A percentile compares a stretch with the other conserved stretches of the same genome.
Conservation (phyloP, 2,329 filamentous ascomycete genomes). For the Dissoconium aciculare region DNA sequence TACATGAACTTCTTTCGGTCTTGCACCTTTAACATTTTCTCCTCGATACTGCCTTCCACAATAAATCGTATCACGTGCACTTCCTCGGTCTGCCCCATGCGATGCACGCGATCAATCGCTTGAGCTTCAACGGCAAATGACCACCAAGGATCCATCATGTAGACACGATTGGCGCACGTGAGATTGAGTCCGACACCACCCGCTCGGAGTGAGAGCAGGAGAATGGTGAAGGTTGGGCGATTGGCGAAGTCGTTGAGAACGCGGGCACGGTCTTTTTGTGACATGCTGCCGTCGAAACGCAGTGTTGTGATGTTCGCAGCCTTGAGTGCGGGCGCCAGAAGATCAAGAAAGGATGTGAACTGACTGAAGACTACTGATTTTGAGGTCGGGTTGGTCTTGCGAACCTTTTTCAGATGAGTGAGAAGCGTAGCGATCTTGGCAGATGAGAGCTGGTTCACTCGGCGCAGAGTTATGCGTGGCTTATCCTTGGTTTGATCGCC, state of each 20-base stretch:
- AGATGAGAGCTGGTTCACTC: constrained; percentile 55
- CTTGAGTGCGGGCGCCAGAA: constrained; percentile 69
- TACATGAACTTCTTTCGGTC: constrained; percentile 92
- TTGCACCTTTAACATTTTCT: constrained; percentile 85
- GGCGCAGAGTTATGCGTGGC: constrained; percentile 42
- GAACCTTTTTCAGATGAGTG: constrained; percentile 54
- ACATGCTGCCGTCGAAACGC: constrained; percentile 83
- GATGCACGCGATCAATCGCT: constrained; percentile 91
- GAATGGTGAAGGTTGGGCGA: constrained; percentile 46
- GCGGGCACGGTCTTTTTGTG: constrained; percentile 66
- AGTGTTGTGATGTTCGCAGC: constrained; percentile 61
- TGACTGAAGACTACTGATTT: constrained; percentile 89
- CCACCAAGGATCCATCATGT: constrained; percentile 99
- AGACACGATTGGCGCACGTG: constrained; percentile 76
- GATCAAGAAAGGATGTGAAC: constrained; percentile 87
- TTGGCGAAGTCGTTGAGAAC: constrained; percentile 59
- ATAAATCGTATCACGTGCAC: constrained; percentile 82
- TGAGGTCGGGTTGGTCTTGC: constrained; percentile 48
- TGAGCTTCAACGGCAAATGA: constrained; percentile 93
- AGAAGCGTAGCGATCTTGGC: constrained; percentile 78
- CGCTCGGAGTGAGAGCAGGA: constrained; percentile 73
- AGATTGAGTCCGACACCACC: constrained; percentile 90
- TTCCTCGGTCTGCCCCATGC: constrained; percentile 82
- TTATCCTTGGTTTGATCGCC: constrained; percentile 4
- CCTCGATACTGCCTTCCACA: constrained; percentile 80